A percentile compares a stretch with the other conserved stretches of the same genome.
phyloP scores from a whole-genome alignment of 1,284 basidiomycete genomes.

The Salmacisia buchloeana region DNA sequence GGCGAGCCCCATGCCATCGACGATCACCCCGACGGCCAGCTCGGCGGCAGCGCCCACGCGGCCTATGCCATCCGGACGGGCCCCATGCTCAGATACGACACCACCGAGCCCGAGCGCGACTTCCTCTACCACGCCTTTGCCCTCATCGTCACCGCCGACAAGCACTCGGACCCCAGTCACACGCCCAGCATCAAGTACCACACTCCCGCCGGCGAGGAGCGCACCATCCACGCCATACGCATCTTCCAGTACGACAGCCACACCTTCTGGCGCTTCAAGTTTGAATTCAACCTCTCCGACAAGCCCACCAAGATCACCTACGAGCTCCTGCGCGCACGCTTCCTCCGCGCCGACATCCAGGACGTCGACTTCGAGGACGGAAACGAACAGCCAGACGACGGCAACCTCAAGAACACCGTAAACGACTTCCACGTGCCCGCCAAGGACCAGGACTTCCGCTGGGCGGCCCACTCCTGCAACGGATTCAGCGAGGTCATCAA shows the following conservation, averaged over 20 bases:
- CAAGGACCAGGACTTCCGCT: conserved; percentile 76
- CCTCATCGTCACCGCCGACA: conserved; percentile 58
- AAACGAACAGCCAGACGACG: background rate
- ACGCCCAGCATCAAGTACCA: background rate
- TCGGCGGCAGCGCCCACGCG: conserved; percentile 1
- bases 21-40: background rate
- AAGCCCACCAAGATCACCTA: conserved; percentile 24
- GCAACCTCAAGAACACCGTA: conserved; percentile 53
- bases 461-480: conserved; percentile 73
- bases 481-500: conserved; percentile 57
- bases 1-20: background rate
- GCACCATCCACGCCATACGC: conserved; percentile 59
- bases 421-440: conserved; percentile 81
- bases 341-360: background rate
- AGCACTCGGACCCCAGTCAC: conserved; percentile 57
- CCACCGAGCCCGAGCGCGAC: conserved; percentile 63
- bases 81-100: conserved; percentile 85
- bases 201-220: background rate
- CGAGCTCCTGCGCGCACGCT: background rate
- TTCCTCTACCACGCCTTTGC: conserved; percentile 64
- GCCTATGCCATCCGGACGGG: conserved; percentile 52
- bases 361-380: conserved; percentile 5
- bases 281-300: conserved; percentile 70
- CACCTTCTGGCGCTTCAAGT: conserved; percentile 91
- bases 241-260: conserved; percentile 72